Evolutionary conservation across 192 early-diverging fungal species (phyloP), one percentile per base, ranked within the genome.

Genomic region (Coemansia sp.): DNA sequence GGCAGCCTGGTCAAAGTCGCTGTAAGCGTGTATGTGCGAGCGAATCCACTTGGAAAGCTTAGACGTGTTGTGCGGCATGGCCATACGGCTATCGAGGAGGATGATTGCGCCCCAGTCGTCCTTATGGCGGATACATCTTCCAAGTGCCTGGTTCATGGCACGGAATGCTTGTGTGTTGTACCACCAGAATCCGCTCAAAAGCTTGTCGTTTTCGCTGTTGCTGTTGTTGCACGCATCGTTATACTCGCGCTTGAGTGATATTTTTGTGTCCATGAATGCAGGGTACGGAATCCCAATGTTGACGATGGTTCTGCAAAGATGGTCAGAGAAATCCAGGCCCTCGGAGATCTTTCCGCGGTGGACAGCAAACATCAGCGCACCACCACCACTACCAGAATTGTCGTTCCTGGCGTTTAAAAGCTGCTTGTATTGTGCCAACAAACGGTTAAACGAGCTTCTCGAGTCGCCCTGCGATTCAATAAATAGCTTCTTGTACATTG

Each of bases 241-340:
- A 64, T 84, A 85, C 50, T 75, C 60, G n/a, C 68, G 57, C 68
- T 85, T 87, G 13, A 83, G 57, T 14, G 64, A 30, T 4, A 85
- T 74, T 47, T 83, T 70, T 54, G 71, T 59, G 34, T 82, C 72
- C 37, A 74, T 70, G 58, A 67, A 69, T 1, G 66, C 62, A 27
- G 84, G 84, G 50, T 74, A 87, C 0, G 85, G 84, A 55, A 87
- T 75, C 31, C 84, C 84, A 31, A 87, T 68, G 53, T 73, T 77
- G 37, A 87, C 63, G 0, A 85, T 74, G 8, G 78, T 68, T 36
- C 79, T 69, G 40, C 81, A 80, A 36, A 67, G 55, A 40, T 75
- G 59, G 54, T 83, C 78, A 0, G 70, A 58, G 50, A 79, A 76
- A 37, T 84, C 77, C 37, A 79, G 74, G 17, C 78, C 78, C 50